Evolutionary conservation across 2,329 filamentous ascomycete species (phyloP).

Genomic region (Capronia epimyces): DNA sequence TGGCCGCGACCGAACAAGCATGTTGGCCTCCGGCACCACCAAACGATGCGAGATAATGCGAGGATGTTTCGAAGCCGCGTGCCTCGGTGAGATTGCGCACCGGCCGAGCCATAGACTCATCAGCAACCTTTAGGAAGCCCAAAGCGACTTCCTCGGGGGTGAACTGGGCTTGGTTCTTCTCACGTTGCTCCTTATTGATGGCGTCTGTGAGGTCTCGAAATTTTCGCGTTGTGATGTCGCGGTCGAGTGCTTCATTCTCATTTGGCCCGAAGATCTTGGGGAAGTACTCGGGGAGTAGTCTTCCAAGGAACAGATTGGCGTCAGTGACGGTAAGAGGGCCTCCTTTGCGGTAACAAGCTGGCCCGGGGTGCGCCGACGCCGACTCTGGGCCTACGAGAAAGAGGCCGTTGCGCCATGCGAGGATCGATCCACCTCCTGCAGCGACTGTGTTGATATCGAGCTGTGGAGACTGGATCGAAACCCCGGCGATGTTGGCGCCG

Average conservation of each 20-base stretch:
- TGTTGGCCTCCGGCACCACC: constrained; percentile 38
- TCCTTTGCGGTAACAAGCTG: constrained; percentile 84
- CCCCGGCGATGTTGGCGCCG: constrained; percentile 76
- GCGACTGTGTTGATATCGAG: constrained; percentile 65
- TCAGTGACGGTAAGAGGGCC: constrained; percentile 91
- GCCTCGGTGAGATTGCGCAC: constrained; percentile 31
- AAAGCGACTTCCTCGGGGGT: constrained; percentile 37
- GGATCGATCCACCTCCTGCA: constrained; percentile 57
- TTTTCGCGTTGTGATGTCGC: constrained; percentile 38
- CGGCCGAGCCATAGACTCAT: constrained; percentile 39
- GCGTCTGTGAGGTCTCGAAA: constrained; percentile 41
- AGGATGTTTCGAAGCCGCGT: constrained; percentile 29
- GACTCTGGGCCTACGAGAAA: constrained; percentile 89
- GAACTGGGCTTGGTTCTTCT: constrained; percentile 32
- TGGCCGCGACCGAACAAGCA: constrained; percentile 40
- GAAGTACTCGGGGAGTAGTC: constrained; percentile 67
- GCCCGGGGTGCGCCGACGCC: constrained; percentile 81
- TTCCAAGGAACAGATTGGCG: constrained; percentile 78
- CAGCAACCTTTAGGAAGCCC: constrained; percentile 40
- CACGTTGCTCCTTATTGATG: constrained; percentile 39
- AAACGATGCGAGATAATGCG: constrained; percentile 32
- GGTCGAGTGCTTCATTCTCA: constrained; percentile 61
- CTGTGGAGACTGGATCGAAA: constrained; percentile 77
- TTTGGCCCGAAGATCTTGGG: constrained; percentile 86
- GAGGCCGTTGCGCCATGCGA: constrained; percentile 78